Percentiles rank a stretch among this genome's conserved stretches.
These are phyloP conservation scores for Tylopilus intermedius DNA, from an alignment of 768 basidiomycete genomes.

Conservation along the genomic window DNA sequence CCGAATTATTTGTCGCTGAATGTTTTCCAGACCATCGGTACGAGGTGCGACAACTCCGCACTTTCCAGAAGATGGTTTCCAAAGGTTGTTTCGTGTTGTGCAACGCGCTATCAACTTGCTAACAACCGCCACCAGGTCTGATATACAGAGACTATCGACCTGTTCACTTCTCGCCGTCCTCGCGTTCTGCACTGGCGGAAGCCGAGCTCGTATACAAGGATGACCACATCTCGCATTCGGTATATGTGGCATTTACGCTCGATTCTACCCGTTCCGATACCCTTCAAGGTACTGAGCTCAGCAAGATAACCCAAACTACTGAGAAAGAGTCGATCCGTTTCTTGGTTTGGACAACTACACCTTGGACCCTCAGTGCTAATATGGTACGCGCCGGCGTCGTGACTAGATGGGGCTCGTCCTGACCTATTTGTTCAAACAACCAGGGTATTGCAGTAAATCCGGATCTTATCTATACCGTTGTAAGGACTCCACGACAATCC, in stretches of 20 bases:
- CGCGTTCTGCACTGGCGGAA: constrained; percentile 89
- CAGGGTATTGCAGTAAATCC: constrained; percentile 87
- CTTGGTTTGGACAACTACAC: constrained; percentile 95
- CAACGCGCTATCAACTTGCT: neutral
- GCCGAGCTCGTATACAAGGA: constrained; percentile 91
- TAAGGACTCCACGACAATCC: constrained; percentile 30
- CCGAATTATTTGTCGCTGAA: neutral
- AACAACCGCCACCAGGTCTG: constrained; percentile 44
- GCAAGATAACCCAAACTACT: constrained; percentile 27
- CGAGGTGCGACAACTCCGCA: constrained; percentile 79
- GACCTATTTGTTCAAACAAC: neutral
- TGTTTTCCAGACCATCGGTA: constrained; percentile 66
- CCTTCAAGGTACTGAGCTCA: constrained; percentile 11
- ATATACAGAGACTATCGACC: constrained; percentile 86
- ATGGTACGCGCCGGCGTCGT: constrained; percentile 54
- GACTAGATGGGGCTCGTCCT: neutral
- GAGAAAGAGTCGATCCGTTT: constrained; percentile 42
- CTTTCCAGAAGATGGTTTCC: constrained; percentile 86
- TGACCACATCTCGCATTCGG: constrained; percentile 81
- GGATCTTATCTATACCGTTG: constrained; percentile 61
- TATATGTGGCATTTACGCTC: constrained; percentile 78
- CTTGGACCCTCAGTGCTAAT: constrained; percentile 95
- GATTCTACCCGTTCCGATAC: constrained; percentile 25
- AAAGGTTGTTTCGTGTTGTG: constrained; percentile 45
- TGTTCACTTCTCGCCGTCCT: constrained; percentile 93